Evolutionary conservation across 768 basidiomycete species (phyloP), one percentile per base, ranked within the genome.

Genomic region (Suillus discolor): DNA sequence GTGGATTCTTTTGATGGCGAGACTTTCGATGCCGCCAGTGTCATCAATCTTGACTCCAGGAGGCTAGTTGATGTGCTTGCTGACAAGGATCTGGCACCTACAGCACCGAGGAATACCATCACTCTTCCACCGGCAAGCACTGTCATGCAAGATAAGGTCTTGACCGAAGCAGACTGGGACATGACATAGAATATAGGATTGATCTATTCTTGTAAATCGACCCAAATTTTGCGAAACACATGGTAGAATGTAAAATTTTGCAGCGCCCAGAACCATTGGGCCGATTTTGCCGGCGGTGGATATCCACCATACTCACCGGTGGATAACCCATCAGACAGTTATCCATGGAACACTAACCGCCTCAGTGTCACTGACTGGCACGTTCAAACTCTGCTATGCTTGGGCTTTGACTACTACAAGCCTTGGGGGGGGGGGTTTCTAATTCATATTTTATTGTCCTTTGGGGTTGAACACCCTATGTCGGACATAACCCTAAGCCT

Each of bases 401-500:
- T n/a, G 15, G 15, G 51, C 51, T 51, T 28, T 51, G 25, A 51
- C 51, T 51, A 51, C 49, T 8, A 38, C 31, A n/a, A n/a, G n/a
- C n/a, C n/a, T n/a, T n/a, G n/a, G n/a, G n/a, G n/a, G n/a, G n/a
- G n/a, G n/a, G n/a, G n/a, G n/a, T n/a, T n/a, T n/a, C n/a, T n/a
- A n/a, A n/a, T n/a, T n/a, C n/a, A n/a, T n/a, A n/a, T n/a, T n/a
- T n/a, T n/a, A n/a, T n/a, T n/a, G n/a, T n/a, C n/a, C n/a, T n/a
- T n/a, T n/a, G n/a, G n/a, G n/a, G n/a, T n/a, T n/a, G n/a, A n/a
- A n/a, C n/a, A n/a, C n/a, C 0, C 87, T 90, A 6, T 81, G 78
- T 38, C 83, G n/a, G 88, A 23, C 82, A 90, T 6, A 77, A 84
- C 16, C 93, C 92, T 0, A 31, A 51, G 49, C 23, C 25, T 51